Evolutionary conservation across 495 filamentous ascomycete species (phyloP).

Genomic region (Polyplosphaeria fusca): DNA sequence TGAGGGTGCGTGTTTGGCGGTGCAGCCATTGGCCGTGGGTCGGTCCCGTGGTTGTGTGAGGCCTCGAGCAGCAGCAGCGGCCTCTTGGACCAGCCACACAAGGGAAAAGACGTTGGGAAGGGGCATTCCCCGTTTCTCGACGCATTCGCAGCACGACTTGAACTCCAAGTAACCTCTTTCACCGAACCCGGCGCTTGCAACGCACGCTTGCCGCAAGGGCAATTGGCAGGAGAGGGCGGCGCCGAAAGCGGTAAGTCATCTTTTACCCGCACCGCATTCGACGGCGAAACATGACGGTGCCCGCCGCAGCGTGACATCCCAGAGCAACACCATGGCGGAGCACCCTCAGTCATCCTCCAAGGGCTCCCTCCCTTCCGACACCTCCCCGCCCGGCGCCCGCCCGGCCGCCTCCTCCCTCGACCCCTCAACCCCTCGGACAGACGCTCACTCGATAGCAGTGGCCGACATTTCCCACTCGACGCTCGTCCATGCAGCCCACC

Average conservation of each 20-base stretch:
- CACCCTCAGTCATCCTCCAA: slow-evolving; percentile 6
- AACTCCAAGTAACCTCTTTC: neutral
- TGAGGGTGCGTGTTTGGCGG: neutral
- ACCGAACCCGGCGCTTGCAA: neutral
- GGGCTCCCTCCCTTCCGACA: slow-evolving; percentile 12
- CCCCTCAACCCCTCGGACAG: neutral
- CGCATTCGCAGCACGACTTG: too few species aligned
- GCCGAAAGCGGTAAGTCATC: neutral
- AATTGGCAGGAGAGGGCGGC: neutral
- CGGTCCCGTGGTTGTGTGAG: too few species aligned
- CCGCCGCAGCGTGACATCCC: neutral
- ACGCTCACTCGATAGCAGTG: slow-evolving; percentile 3
- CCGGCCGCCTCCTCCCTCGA: neutral
- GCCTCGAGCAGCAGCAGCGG: too few species aligned
- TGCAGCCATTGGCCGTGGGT: neutral
- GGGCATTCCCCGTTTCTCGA: too few species aligned
- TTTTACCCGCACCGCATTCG: neutral
- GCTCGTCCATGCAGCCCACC: slow-evolving; percentile 12
- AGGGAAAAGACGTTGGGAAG: too few species aligned
- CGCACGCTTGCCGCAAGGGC: neutral
- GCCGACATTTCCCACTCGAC: slow-evolving; percentile 1
- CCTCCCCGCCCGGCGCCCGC: slow-evolving; percentile 6
- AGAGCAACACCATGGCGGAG: slow-evolving; percentile 21
- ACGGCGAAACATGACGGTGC: neutral
- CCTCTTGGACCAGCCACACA: too few species aligned